Conservation (phyloP, 192 early-diverging fungal genomes). For the Spizellomyces sp. region DNA sequence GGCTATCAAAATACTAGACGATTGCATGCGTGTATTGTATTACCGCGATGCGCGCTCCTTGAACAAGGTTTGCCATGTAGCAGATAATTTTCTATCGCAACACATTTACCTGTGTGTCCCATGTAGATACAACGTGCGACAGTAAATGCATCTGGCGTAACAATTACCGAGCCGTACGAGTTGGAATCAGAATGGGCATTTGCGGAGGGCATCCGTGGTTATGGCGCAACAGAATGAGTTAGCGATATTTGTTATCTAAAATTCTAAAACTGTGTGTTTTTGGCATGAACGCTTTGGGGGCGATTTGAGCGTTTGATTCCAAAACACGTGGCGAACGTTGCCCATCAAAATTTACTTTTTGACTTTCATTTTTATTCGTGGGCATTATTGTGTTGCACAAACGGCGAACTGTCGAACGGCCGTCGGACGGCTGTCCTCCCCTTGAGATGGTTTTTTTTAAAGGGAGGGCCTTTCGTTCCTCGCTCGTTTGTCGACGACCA, state of each 20-base stretch:
- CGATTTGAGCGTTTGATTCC: too few species aligned
- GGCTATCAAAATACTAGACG: slow-evolving; percentile 80
- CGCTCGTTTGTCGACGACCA: too few species aligned
- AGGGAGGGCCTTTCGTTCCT: too few species aligned
- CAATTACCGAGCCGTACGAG: slow-evolving; percentile 84
- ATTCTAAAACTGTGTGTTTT: background rate
- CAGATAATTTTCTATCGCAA: background rate
- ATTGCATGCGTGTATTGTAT: slow-evolving; percentile 89
- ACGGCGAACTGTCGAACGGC: too few species aligned
- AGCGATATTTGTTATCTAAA: background rate
- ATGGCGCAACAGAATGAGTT: slow-evolving; percentile 37
- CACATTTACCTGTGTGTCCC: background rate
- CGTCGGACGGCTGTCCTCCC: too few species aligned
- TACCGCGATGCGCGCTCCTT: slow-evolving; percentile 92
- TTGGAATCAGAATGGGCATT: slow-evolving; percentile 90
- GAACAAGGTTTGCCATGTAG: slow-evolving; percentile 71
- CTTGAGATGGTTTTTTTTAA: too few species aligned
- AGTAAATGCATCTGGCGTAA: slow-evolving; percentile 78
- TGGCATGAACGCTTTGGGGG: background rate
- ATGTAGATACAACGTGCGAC: slow-evolving; percentile 88
- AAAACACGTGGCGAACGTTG: too few species aligned
- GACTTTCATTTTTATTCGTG: too few species aligned
- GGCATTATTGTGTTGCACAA: too few species aligned
- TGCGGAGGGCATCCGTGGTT: slow-evolving; percentile 67
- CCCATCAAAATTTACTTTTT: too few species aligned